phyloP scores from a whole-genome alignment of 2,329 filamentous ascomycete genomes.

The Aciculosporium take region DNA sequence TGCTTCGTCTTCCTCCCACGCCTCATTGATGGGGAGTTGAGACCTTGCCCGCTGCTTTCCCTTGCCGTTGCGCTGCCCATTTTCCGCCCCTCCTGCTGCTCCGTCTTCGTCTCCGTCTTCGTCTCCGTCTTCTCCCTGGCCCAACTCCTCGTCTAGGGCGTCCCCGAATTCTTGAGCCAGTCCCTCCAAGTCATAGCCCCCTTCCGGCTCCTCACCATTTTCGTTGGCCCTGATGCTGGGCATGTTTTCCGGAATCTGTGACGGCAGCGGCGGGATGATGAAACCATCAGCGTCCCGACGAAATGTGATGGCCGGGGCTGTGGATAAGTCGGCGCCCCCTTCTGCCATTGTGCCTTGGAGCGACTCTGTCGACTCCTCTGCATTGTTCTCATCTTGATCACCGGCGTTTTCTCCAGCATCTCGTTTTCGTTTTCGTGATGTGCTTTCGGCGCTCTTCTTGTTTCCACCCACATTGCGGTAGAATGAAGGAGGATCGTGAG shows the following conservation, averaged over 20 bases:
- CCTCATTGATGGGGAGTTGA: slow-evolving; percentile 43
- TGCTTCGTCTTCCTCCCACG: slow-evolving; percentile 49
- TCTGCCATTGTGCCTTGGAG: slow-evolving; percentile 10
- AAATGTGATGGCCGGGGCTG: slow-evolving; percentile 21
- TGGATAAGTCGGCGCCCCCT: slow-evolving; percentile 21
- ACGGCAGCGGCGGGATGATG: slow-evolving; percentile 42
- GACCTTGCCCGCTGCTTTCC: slow-evolving; percentile 19
- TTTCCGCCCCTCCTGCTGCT: slow-evolving; percentile 1
- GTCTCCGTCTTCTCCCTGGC: slow-evolving; percentile 6
- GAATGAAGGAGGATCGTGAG: slow-evolving; percentile 72
- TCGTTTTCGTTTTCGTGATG: slow-evolving; percentile 32
- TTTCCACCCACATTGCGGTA: slow-evolving; percentile 51
- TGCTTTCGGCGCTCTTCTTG: slow-evolving; percentile 36
- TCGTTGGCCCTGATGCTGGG: slow-evolving; percentile 8
- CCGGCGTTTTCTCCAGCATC: slow-evolving; percentile 14
- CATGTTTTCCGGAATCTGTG: slow-evolving; percentile 21
- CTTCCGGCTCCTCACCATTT: slow-evolving; percentile 10
- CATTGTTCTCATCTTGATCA: slow-evolving; percentile 6
- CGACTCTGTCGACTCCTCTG: not conserved
- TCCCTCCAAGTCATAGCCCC: slow-evolving; percentile 22
- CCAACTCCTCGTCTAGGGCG: slow-evolving; percentile 18
- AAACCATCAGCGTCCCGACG: slow-evolving; percentile 54
- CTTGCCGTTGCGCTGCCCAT: slow-evolving; percentile 9
- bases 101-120: not conserved
- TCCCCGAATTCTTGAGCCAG: slow-evolving; percentile 33